A percentile compares a stretch with the other conserved stretches of the same genome.
phyloP scores from a whole-genome alignment of 1,284 basidiomycete species.

The Stygiomarasmius scandens region DNA sequence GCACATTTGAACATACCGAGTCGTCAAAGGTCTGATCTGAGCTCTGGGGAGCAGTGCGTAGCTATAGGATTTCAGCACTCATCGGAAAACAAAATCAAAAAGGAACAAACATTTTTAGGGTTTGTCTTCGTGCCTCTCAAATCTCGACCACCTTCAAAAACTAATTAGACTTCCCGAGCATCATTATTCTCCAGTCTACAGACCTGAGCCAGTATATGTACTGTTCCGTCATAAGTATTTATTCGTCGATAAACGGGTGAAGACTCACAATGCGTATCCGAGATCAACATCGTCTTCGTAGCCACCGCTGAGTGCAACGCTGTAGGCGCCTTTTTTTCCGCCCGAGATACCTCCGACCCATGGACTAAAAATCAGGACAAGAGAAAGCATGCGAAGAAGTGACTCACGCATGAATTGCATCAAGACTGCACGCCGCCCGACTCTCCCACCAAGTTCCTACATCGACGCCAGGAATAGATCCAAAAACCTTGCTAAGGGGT shows the following conservation, averaged over 20 bases:
- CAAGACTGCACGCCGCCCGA: constrained; percentile 67
- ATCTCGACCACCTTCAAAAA: constrained; percentile 70
- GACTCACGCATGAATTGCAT: constrained; percentile 76
- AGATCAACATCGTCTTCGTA: constrained; percentile 85
- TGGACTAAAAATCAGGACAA: constrained; percentile 45
- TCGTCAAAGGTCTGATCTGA: constrained; percentile 79
- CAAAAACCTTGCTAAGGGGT: constrained; percentile 54
- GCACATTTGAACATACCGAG: constrained; percentile 34
- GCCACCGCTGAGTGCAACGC: constrained; percentile 79
- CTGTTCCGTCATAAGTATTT: constrained; percentile 35
- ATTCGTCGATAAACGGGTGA: not conserved
- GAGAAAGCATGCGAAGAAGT: not conserved
- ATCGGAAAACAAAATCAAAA: not conserved
- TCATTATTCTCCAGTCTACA: not conserved
- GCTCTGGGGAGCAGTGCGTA: constrained; percentile 83
- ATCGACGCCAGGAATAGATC: constrained; percentile 70
- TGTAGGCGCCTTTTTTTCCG: constrained; percentile 70
- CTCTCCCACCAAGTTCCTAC: constrained; percentile 82
- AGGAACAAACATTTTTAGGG: constrained; percentile 70
- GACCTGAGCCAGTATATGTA: constrained; percentile 77
- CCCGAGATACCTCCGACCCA: constrained; percentile 79
- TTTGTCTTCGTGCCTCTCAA: constrained; percentile 75
- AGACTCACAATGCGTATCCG: constrained; percentile 75
- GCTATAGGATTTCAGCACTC: constrained; percentile 40
- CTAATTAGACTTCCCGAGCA: not conserved